A percentile compares a stretch with the other conserved stretches of the same genome.
Evolutionary conservation across 1,284 basidiomycete genomes (phyloP).

Genomic region (Tilletiaria anomala): DNA sequence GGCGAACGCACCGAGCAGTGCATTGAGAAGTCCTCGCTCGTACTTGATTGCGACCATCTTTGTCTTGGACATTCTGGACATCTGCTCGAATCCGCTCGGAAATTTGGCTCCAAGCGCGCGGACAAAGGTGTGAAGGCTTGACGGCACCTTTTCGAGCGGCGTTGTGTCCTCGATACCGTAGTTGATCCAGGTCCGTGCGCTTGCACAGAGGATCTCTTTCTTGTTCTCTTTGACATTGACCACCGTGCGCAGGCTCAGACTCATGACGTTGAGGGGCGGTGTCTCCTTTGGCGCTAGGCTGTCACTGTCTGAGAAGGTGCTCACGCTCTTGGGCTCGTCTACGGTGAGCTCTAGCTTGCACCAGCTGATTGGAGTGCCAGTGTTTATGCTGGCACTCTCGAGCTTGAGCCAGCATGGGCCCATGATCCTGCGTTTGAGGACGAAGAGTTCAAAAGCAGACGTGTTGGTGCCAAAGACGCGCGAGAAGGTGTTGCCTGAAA

Average conservation of each 20-base stretch:
- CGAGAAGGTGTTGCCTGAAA: conserved; percentile 68
- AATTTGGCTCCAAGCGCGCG: conserved; percentile 73
- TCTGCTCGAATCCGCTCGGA: conserved; percentile 63
- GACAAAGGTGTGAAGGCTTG: conserved; percentile 74
- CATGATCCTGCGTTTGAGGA: conserved; percentile 92
- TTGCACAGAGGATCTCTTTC: conserved; percentile 76
- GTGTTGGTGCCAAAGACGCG: conserved; percentile 86
- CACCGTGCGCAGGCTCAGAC: conserved; percentile 73
- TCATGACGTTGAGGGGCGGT: conserved; percentile 82
- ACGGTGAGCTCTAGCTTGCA: conserved; percentile 73
- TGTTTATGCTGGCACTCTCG: conserved; percentile 54
- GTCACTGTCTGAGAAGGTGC: conserved; percentile 64
- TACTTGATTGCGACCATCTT: conserved; percentile 54
- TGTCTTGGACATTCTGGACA: conserved; percentile 45
- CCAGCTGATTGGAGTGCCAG: conserved; percentile 22
- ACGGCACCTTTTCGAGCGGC: conserved; percentile 51
- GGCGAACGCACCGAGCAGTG: too few species aligned
- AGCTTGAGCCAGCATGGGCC: conserved; percentile 94
- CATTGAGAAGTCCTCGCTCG: conserved; percentile 73
- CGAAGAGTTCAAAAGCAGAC: conserved; percentile 83
- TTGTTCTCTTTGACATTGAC: conserved; percentile 89
- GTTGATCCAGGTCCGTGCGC: conserved; percentile 69
- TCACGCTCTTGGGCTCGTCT: conserved; percentile 71
- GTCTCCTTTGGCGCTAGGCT: conserved; percentile 58
- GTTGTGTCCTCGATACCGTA: conserved; percentile 32